Evolutionary conservation across 2,329 filamentous ascomycete species (phyloP).

Genomic region (Epichloe baconii): DNA sequence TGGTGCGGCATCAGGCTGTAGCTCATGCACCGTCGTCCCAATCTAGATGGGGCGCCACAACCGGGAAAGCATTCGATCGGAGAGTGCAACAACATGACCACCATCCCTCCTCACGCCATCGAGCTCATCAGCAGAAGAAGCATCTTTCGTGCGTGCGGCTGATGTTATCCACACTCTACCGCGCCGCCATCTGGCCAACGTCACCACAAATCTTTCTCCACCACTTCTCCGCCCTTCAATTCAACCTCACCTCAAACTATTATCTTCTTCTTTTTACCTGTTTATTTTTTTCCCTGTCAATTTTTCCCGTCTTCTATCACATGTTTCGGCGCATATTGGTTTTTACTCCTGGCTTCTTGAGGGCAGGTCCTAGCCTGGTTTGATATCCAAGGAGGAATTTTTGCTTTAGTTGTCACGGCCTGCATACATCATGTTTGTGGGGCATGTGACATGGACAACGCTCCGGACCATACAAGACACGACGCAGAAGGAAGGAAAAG

Average conservation of each 20-base stretch:
- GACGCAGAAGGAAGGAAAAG: neutral
- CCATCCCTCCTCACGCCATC: neutral
- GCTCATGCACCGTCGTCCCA: neutral
- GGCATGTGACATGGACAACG: neutral
- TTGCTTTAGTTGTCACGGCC: neutral
- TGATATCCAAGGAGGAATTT: slow-evolving; percentile 4
- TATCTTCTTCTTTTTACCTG: neutral
- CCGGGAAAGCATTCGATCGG: neutral
- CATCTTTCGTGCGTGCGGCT: neutral
- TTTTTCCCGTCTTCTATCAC: neutral
- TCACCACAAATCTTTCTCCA: neutral
- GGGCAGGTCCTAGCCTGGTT: slow-evolving; percentile 1
- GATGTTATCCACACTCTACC: neutral
- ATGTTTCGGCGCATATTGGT: slow-evolving; percentile 3
- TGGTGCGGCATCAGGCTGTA: too few relatives aligned
- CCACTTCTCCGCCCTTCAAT: neutral
- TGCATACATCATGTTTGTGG: slow-evolving; percentile 1
- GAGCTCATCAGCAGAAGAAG: neutral
- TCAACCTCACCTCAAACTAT: neutral
- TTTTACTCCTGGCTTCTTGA: neutral
- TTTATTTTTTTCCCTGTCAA: neutral
- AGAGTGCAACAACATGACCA: neutral
- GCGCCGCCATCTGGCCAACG: neutral
- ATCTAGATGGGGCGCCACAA: neutral
- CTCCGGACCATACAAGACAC: neutral